phyloP scores from a whole-genome alignment of 495 filamentous ascomycete genomes.

The Xylaria sp. region DNA sequence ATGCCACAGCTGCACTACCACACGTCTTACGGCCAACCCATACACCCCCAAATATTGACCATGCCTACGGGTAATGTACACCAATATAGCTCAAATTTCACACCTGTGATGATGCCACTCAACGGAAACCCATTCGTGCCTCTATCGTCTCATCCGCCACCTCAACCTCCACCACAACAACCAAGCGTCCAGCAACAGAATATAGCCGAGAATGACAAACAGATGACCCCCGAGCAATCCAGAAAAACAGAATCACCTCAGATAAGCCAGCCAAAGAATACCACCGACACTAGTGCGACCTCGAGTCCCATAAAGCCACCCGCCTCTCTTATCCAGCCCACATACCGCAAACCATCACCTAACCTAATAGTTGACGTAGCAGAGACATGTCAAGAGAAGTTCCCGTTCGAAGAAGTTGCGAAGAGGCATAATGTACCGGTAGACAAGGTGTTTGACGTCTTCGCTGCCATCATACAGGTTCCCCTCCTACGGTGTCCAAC shows the following conservation, averaged over 20 bases:
- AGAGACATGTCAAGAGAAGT: conserved; percentile 53
- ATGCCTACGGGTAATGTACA: conserved; percentile 35
- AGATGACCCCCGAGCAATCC: conserved; percentile 25
- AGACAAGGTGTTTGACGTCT: conserved; percentile 54
- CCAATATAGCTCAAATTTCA: conserved; percentile 28
- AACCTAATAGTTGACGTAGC: conserved; percentile 57
- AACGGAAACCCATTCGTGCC: conserved; percentile 28
- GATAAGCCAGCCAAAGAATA: background rate
- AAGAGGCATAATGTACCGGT: conserved; percentile 48
- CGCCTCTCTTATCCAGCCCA: conserved; percentile 38
- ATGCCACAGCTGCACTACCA: conserved; percentile 34
- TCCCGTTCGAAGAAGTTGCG: conserved; percentile 54
- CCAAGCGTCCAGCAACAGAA: background rate
- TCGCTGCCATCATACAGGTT: conserved; percentile 52
- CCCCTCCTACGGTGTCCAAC: conserved; percentile 53
- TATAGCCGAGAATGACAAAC: conserved; percentile 4
- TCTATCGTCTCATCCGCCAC: conserved; percentile 24
- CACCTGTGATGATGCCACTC: conserved; percentile 35
- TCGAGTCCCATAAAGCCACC: conserved; percentile 34
- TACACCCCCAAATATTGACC: conserved; percentile 36
- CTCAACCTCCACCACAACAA: conserved; percentile 11
- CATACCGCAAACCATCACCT: conserved; percentile 43
- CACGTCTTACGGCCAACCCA: conserved; percentile 29
- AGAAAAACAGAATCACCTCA: conserved; percentile 32
- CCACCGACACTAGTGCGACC: background rate